Evolutionary conservation across 2,329 filamentous ascomycete genomes (phyloP).

Genomic region (Cladorrhinum sp.): DNA sequence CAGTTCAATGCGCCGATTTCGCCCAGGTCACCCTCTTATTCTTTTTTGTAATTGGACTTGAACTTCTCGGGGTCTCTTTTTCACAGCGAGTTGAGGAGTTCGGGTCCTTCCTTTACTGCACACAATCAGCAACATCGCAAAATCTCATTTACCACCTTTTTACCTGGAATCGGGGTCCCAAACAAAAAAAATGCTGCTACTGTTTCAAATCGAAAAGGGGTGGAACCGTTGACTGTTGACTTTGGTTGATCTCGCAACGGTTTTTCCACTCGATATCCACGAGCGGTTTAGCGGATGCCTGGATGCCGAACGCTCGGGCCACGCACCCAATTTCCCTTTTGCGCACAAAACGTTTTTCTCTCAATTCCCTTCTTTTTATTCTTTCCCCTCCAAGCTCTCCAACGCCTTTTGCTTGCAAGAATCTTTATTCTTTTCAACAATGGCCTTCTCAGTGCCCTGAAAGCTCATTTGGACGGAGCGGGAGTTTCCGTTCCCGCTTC

Average conservation of each 20-base stretch:
- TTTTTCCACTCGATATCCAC: background rate
- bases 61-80: background rate
- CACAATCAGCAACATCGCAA: background rate
- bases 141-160: background rate
- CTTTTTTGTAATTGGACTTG: background rate
- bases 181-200: background rate
- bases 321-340: background rate
- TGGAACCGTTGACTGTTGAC: background rate
- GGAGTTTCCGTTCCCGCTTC: slow-evolving; percentile 1
- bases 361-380: background rate
- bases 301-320: slow-evolving; percentile 1
- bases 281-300: background rate
- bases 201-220: background rate
- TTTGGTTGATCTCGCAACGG: background rate
- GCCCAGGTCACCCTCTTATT: background rate
- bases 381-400: background rate
- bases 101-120: background rate
- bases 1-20: background rate
- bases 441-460: background rate
- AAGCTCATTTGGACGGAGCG: background rate
- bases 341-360: slow-evolving; percentile 4
- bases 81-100: background rate
- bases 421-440: slow-evolving; percentile 1
- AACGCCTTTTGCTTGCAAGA: background rate
- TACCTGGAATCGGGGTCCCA: no score